Evolutionary conservation across 192 early-diverging fungal genomes (phyloP), one percentile per base, ranked within the genome.

Genomic region (Funneliformis mosseae): DNA sequence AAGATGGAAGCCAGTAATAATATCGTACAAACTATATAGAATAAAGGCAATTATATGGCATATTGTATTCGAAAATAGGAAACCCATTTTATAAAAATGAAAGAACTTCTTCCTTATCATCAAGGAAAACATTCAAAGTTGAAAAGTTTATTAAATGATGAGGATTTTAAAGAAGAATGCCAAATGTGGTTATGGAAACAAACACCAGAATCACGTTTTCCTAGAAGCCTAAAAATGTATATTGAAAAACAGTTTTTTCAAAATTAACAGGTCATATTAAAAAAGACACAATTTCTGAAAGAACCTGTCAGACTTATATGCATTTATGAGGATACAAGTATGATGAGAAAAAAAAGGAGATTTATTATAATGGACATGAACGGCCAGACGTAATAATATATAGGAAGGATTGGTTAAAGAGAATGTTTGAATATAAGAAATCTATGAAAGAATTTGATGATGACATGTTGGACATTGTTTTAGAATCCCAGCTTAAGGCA

Each of bases 401-500:
- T 70, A 63, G 73, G 18, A 50, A 79, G 8, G 21, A 70, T 1
- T 79, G 74, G 74, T 67, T 83, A 70, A 33, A 48, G 23, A 42
- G 71, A 67, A 82, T 82, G 72, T 77, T 78, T 46, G 33, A 74
- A 23, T 74, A 74, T 74, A 74, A 74, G 62, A 64, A 50, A 38
- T 16, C 21, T 71, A 79, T 82, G 77, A 74, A 78, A 68, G 74
- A 77, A 50, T 62, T 74, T 67, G 46, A 73, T 73, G 69, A 25
- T 55, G 14, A 82, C 14, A 62, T 62, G 33, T 38, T 70, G 23
- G 16, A 68, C 48, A 14, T 42, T 38, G 55, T 79, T 39, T 38
- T 79, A 8, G 76, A 79, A 79, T 45, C 63, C 18, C 8, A 69
- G 12, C 78, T 79, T 63, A 23, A 77, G 11, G 12, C 60, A 43